phyloP scores from a whole-genome alignment of 192 early-diverging fungal species.

The Entomortierella beljakovae region DNA sequence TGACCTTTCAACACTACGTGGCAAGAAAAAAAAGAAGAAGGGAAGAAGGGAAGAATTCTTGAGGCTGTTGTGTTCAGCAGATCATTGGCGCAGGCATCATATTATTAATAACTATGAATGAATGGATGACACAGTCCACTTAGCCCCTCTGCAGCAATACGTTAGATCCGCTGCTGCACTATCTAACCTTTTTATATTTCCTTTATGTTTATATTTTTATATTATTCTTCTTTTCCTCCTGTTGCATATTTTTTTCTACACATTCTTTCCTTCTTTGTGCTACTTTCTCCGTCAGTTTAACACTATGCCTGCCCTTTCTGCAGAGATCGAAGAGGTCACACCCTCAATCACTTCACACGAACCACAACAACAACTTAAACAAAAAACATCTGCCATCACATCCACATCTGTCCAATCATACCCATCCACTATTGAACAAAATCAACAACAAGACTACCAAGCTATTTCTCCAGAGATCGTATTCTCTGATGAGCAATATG shows the following conservation, averaged over 20 bases:
- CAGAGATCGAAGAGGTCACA: not conserved
- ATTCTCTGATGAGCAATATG: conserved; percentile 45
- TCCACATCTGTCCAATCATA: conserved; percentile 8
- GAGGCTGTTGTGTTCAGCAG: not conserved
- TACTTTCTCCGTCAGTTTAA: not conserved
- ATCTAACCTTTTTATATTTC: not conserved
- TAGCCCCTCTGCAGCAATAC: not conserved
- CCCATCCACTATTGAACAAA: conserved; percentile 10
- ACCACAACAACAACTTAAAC: conserved; percentile 6
- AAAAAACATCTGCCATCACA: not conserved
- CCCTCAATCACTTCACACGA: conserved; percentile 2
- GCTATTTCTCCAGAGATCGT: conserved; percentile 23
- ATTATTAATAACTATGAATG: not conserved
- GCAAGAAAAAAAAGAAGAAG: not conserved
- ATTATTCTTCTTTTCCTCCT: not conserved
- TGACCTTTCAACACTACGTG: too few species aligned
- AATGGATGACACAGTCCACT: not conserved
- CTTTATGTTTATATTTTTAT: not conserved
- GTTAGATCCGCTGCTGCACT: not conserved
- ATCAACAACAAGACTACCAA: conserved; percentile 1
- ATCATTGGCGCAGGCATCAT: not conserved
- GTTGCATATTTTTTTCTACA: not conserved
- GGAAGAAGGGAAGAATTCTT: too few species aligned
- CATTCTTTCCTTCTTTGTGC: too few species aligned
- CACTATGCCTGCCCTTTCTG: conserved; percentile 5